A percentile compares a stretch with the other conserved stretches of the same genome.
phyloP scores from a whole-genome alignment of 78 protist species.

The Speleostelium caveatum region DNA sequence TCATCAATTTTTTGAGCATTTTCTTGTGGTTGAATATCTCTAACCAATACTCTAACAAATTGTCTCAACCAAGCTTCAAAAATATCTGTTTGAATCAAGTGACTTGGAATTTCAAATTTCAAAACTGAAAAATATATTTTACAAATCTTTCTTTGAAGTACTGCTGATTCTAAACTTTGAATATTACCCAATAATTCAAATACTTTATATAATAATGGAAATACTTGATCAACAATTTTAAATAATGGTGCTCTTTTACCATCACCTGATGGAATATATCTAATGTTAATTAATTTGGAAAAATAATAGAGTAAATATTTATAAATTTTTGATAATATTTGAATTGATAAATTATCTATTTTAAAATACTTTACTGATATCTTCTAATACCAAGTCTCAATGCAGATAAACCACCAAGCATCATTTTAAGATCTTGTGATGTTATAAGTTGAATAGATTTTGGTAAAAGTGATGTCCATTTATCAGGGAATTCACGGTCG shows the following conservation, averaged over 20 bases:
- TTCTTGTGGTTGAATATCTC: constrained; percentile 9
- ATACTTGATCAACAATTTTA: background rate
- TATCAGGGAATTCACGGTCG: constrained; percentile 60
- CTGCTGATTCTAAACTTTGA: constrained; percentile 19
- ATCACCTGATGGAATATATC: constrained; percentile 35
- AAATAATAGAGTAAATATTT: background rate
- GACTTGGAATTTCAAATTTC: constrained; percentile 44
- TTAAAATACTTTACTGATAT: constrained; percentile 10
- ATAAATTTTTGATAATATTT: background rate
- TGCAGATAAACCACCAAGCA: constrained; percentile 44
- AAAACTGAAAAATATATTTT: constrained; percentile 36
- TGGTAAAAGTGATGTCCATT: constrained; percentile 39
- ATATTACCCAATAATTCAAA: constrained; percentile 3
- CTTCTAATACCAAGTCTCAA: constrained; percentile 46
- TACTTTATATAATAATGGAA: constrained; percentile 31
- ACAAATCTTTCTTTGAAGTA: constrained; percentile 34
- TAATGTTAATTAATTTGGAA: background rate
- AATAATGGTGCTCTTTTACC: constrained; percentile 16
- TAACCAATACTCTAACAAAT: constrained; percentile 38
- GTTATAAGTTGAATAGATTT: constrained; percentile 15
- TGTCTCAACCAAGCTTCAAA: constrained; percentile 37
- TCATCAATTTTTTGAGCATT: background rate
- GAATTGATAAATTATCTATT: background rate
- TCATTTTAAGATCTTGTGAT: background rate
- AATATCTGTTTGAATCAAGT: constrained; percentile 16